A percentile compares a stretch with the other conserved stretches of the same genome.
Evolutionary conservation across 768 basidiomycete genomes (phyloP).

Genomic region (Xerocomellus intermedius): DNA sequence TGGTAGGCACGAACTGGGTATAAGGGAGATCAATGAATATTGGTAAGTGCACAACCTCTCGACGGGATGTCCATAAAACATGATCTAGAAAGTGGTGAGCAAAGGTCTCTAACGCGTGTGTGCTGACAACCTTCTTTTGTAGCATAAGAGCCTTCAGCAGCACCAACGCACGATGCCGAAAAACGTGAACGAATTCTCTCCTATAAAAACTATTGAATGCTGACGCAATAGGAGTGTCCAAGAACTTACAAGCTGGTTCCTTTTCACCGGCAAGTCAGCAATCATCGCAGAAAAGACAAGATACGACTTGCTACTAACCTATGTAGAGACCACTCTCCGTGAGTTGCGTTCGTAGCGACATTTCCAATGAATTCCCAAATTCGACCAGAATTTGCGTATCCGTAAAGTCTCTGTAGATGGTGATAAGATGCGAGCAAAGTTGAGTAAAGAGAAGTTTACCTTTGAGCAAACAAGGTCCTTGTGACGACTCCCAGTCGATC

Average conservation of each 20-base stretch:
- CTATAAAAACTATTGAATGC: constrained; percentile 37
- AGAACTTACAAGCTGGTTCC: constrained; percentile 65
- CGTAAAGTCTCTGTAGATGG: constrained; percentile 67
- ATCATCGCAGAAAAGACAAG: neutral
- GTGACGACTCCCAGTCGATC: constrained; percentile 96
- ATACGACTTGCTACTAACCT: constrained; percentile 51
- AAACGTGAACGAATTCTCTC: constrained; percentile 89
- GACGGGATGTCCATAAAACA: constrained; percentile 96
- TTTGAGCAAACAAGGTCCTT: constrained; percentile 83
- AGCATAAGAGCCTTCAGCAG: constrained; percentile 93
- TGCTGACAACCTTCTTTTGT: constrained; percentile 73
- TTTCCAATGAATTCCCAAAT: constrained; percentile 76
- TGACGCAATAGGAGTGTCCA: neutral
- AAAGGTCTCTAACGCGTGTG: constrained; percentile 1
- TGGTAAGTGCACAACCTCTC: constrained; percentile 96
- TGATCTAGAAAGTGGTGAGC: constrained; percentile 54
- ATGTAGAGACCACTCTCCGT: constrained; percentile 94
- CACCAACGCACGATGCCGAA: constrained; percentile 88
- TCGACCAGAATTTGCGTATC: constrained; percentile 88
- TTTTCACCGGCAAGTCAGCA: constrained; percentile 29
- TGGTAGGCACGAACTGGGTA: constrained; percentile 60
- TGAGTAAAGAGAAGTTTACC: constrained; percentile 35
- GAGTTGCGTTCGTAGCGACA: constrained; percentile 71
- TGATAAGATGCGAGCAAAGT: neutral
- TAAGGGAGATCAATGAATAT: constrained; percentile 91